Evolutionary conservation across 129 eudicot species (phyloP).

Genomic region (Tanacetum coccineum): DNA sequence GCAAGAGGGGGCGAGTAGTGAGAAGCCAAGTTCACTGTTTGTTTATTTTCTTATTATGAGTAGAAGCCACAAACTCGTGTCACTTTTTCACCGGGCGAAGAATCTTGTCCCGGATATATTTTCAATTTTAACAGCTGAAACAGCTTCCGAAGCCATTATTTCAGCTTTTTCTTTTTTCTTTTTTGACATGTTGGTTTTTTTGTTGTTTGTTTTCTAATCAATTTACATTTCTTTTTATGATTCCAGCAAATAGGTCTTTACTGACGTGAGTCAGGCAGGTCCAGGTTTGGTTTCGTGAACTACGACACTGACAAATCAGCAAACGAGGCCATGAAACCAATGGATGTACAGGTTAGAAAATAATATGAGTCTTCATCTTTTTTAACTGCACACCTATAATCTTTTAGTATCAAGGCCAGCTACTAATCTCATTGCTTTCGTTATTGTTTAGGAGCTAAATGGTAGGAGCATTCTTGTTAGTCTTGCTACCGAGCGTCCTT

Average conservation of each 20-base stretch:
- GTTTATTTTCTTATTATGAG: no score
- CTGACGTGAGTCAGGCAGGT: slow-evolving; percentile 66
- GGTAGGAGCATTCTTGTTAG: slow-evolving; percentile 53
- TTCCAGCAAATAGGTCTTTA: slow-evolving; percentile 59
- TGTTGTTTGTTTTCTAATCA: neutral
- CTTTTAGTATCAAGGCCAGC: neutral
- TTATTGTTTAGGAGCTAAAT: slow-evolving; percentile 33
- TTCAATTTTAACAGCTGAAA: slow-evolving; percentile 54
- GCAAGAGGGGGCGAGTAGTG: no score
- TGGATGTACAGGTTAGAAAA: slow-evolving; percentile 68
- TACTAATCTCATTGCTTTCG: neutral
- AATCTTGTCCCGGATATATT: slow-evolving; percentile 80
- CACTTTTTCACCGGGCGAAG: no score
- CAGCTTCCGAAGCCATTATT: slow-evolving; percentile 79
- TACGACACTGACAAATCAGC: slow-evolving; percentile 42
- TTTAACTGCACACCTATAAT: neutral
- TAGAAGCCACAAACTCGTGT: no score
- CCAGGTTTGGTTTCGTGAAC: slow-evolving; percentile 72
- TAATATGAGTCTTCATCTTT: neutral
- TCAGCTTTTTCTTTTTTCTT: no score
- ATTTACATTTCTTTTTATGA: no score
- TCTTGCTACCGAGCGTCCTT: slow-evolving; percentile 38
- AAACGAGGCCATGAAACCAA: slow-evolving; percentile 39
- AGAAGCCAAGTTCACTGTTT: no score
- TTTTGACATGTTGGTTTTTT: neutral